Evolutionary conservation across 2,329 filamentous ascomycete species (phyloP).

Genomic region (Mycosphaerella sp.): DNA sequence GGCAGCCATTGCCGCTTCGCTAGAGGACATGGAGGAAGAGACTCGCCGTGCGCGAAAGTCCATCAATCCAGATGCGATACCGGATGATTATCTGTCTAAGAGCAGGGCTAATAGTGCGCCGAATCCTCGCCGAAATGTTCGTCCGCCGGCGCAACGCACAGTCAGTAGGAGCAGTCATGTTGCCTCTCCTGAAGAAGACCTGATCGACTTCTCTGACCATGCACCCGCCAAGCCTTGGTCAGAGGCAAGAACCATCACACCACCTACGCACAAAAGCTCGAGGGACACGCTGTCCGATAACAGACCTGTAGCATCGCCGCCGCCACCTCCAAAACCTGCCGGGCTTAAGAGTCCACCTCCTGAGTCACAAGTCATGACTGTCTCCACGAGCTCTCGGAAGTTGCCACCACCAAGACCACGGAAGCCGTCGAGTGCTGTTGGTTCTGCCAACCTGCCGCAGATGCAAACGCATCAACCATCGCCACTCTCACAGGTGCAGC

Average conservation of each 20-base stretch:
- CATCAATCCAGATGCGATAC: conserved; percentile 34
- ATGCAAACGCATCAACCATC: conserved; percentile 26
- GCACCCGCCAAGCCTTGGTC: conserved; percentile 27
- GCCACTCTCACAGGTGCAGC: conserved; percentile 32
- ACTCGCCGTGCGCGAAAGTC: conserved; percentile 32
- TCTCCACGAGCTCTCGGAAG: conserved; percentile 17
- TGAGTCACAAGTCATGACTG: conserved; percentile 16
- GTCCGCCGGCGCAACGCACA: conserved; percentile 2
- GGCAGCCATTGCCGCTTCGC: conserved; percentile 44
- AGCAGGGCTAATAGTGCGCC: conserved; percentile 5
- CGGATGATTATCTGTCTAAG: background rate
- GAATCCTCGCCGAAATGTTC: background rate
- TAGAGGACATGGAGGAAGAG: conserved; percentile 40
- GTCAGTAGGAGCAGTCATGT: background rate
- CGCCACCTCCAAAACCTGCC: conserved; percentile 34
- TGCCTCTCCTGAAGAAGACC: conserved; percentile 32
- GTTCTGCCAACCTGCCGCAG: conserved; percentile 19
- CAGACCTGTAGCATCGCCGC: conserved; percentile 25
- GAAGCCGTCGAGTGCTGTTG: conserved; percentile 33
- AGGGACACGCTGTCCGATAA: background rate
- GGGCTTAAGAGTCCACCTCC: conserved; percentile 37
- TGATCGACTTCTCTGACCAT: conserved; percentile 45
- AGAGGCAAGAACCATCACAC: conserved; percentile 8
- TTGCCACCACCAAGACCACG: conserved; percentile 33
- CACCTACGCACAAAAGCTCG: background rate